phyloP scores from a whole-genome alignment of 1,284 basidiomycete species.

The Malassezia equina region DNA sequence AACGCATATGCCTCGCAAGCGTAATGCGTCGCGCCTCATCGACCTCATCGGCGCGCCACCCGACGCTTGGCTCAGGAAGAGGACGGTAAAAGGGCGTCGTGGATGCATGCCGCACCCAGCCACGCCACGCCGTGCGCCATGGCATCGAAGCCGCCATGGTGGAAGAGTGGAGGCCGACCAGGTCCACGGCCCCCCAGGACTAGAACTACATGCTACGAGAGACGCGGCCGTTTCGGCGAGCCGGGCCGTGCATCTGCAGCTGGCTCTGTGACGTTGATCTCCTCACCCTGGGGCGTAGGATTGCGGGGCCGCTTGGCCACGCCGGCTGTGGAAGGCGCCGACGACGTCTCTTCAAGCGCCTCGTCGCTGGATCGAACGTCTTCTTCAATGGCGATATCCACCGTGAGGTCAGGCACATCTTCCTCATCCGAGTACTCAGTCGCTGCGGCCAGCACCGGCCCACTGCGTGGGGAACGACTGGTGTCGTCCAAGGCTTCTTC shows the following conservation, averaged over 20 bases:
- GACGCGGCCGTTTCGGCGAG: slow-evolving; percentile 1
- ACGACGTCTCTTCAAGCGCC: neutral
- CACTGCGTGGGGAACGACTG: neutral
- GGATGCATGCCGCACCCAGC: neutral
- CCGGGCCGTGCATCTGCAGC: neutral
- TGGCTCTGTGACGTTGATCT: neutral
- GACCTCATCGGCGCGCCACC: slow-evolving; percentile 10
- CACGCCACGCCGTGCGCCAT: neutral
- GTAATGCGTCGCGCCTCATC: slow-evolving; percentile 6
- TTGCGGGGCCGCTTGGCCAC: neutral
- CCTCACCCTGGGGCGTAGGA: neutral
- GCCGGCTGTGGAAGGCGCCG: neutral
- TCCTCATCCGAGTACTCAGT: slow-evolving; percentile 14
- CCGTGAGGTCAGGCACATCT: neutral
- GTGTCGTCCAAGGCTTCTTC: neutral
- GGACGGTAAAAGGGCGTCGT: slow-evolving; percentile 6
- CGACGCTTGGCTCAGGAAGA: slow-evolving; percentile 7
- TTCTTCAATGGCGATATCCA: neutral
- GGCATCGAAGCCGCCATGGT: neutral
- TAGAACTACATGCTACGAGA: neutral
- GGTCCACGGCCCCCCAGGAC: neutral
- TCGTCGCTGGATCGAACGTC: neutral
- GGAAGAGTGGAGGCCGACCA: neutral
- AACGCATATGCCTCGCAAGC: slow-evolving; percentile 1
- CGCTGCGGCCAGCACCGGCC: neutral